A percentile compares a stretch with the other conserved stretches of the same genome.
Evolutionary conservation across 371 early-diverging fungal species (phyloP).

Genomic region (Antonospora locustae): DNA sequence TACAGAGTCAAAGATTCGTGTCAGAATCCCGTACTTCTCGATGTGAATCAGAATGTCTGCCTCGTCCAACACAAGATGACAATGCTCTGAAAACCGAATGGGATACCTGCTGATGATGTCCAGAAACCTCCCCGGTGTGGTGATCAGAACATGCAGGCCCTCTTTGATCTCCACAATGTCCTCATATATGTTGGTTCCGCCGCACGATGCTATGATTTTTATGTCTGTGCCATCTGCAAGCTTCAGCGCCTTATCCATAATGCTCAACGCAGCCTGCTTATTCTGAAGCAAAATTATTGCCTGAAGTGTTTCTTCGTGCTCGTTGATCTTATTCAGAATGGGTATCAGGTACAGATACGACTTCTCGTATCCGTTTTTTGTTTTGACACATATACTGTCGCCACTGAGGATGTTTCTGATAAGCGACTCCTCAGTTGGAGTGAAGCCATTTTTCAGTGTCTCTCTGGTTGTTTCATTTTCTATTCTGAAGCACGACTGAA

Average conservation of each 20-base stretch:
- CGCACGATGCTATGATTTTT: conserved; percentile 84
- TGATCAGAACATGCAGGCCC: conserved; percentile 76
- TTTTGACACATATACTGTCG: conserved; percentile 59
- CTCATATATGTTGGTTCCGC: conserved; percentile 86
- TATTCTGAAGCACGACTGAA: conserved; percentile 6
- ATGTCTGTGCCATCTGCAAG: conserved; percentile 10
- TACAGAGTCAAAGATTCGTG: too few relatives aligned
- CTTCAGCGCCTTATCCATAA: conserved; percentile 21
- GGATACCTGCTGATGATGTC: conserved; percentile 57
- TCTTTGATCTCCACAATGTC: conserved; percentile 76
- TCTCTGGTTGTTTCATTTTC: conserved; percentile 24
- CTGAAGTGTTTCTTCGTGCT: conserved; percentile 64
- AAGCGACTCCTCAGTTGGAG: conserved; percentile 21
- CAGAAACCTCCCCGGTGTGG: conserved; percentile 85
- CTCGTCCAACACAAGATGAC: too few relatives aligned
- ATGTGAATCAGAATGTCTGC: too few relatives aligned
- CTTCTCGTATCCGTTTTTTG: conserved; percentile 95
- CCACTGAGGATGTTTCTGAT: conserved; percentile 15
- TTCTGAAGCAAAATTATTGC: conserved; percentile 37
- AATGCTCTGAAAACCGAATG: too few relatives aligned
- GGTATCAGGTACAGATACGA: conserved; percentile 82
- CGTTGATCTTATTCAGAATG: conserved; percentile 73
- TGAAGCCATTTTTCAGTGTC: conserved; percentile 22
- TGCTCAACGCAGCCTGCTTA: conserved; percentile 60
- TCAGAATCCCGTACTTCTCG: too few relatives aligned